Evolutionary conservation across 2,329 filamentous ascomycete genomes (phyloP).

Genomic region (Alternaria conjuncta): DNA sequence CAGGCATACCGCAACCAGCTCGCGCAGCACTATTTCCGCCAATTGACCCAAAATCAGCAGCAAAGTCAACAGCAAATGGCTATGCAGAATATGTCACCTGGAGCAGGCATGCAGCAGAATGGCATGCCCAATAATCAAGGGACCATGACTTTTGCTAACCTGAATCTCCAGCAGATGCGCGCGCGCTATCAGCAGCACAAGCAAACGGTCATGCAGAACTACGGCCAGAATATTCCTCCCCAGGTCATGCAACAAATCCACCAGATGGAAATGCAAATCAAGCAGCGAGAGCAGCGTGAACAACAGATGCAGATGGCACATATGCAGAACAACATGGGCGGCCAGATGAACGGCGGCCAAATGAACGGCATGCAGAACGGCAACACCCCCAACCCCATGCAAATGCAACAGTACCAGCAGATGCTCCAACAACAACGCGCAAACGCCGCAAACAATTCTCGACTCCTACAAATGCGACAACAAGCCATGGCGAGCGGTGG

Average conservation of each 20-base stretch:
- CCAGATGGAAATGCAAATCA: constrained; percentile 38
- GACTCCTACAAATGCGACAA: constrained; percentile 42
- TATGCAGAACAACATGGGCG: constrained; percentile 20
- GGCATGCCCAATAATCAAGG: constrained; percentile 27
- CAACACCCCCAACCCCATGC: constrained; percentile 30
- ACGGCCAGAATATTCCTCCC: constrained; percentile 33
- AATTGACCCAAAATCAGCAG: constrained; percentile 35
- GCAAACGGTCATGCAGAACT: constrained; percentile 32
- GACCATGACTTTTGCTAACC: constrained; percentile 32
- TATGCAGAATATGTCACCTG: constrained; percentile 34
- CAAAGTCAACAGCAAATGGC: constrained; percentile 37
- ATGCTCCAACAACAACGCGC: constrained; percentile 43
- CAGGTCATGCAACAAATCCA: constrained; percentile 35
- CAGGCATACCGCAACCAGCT: constrained; percentile 35
- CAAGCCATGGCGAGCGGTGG: constrained; percentile 40
- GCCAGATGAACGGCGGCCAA: constrained; percentile 32
- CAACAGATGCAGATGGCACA: constrained; percentile 29
- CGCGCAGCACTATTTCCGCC: constrained; percentile 32
- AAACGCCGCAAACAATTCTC: constrained; percentile 42
- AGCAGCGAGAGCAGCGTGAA: constrained; percentile 27
- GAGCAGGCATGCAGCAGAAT: constrained; percentile 26
- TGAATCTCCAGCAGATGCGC: constrained; percentile 37
- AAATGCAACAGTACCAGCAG: constrained; percentile 45
- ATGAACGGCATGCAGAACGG: constrained; percentile 30
- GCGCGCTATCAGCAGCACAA: constrained; percentile 33